Base-by-base conservation (phyloP, 176 grass and related monocot species). In the Carex cristatella region DNA sequence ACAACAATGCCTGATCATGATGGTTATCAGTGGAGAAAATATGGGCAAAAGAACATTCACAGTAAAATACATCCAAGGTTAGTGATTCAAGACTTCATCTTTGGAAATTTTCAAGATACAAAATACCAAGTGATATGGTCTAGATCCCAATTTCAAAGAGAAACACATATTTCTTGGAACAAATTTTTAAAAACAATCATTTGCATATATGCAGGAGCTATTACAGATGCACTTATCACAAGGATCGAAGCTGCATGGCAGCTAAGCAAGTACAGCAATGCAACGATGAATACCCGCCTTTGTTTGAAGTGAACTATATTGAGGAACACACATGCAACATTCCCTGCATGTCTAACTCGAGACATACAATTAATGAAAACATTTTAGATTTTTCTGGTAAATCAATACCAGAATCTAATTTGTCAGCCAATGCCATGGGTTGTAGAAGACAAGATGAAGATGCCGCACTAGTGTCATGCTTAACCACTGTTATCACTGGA, bases 201-300 rank as follows among this genome's bases (percentile, higher is more conserved):
- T 67, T 86, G 13, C 78, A 82, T 23, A 23, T 23, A 23, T 80
- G 13, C 85, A 87, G 85, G 49, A 49, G 77, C 71, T 87, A 87
- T 49, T 87, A 73, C 64, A 69, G 85, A 87, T 87, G 85, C 79
- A 51, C 85, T 63, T 87, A 87, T 61, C 23, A 64, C 53, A 31
- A 51, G 1, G 85, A 87, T 15, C 13, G 19, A 4, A 82, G 82
- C 0, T 87, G 85, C 65, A 16, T 33, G 15, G 85, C 85, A 3
- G 9, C 65, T 0, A 87, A 87, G 77, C 56, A 69, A 69, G 85
- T 87, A 76, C 85, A 87, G 30, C 85, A 87, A 81, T 70, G 55
- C 49, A 81, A 69, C 5, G 74, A 87, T 16, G 63, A 42, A 42
- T 38, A 23, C 64, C 79, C 42, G 28, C 85, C 85, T 4, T 69